Conservation (phyloP, 441 rosid genomes). For the Arabidopsis hybrid region DNA sequence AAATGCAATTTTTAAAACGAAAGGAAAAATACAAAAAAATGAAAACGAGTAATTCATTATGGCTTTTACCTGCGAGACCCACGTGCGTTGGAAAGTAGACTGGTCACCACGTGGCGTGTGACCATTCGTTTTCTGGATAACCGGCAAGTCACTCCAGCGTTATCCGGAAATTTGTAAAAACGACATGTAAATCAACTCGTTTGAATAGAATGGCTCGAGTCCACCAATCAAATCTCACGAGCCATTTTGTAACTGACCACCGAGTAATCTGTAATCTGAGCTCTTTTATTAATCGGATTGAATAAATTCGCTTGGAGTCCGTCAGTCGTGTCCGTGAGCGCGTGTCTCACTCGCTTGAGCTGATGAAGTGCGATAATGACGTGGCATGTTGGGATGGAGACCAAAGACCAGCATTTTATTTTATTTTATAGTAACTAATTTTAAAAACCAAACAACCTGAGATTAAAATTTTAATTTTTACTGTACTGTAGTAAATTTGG, state of each 20-base stretch:
- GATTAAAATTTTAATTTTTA: background rate
- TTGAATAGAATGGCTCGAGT: constrained; percentile 43
- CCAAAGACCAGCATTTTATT: background rate
- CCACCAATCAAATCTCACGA: constrained; percentile 42
- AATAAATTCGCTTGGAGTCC: constrained; percentile 40
- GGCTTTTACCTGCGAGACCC: constrained; percentile 45
- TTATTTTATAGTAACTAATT: too few species aligned
- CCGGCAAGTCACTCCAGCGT: constrained; percentile 34
- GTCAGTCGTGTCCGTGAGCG: constrained; percentile 18
- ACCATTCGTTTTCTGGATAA: constrained; percentile 31
- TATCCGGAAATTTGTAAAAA: constrained; percentile 9
- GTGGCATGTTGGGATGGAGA: constrained; percentile 32
- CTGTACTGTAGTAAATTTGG: background rate
- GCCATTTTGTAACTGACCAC: constrained; percentile 23
- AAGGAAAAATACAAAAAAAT: too few species aligned
- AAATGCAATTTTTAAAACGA: too few species aligned
- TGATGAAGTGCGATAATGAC: constrained; percentile 25
- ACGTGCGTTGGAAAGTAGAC: constrained; percentile 43
- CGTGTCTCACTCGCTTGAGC: constrained; percentile 2
- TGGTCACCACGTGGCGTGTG: constrained; percentile 40
- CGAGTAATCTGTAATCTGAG: background rate
- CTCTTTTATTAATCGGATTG: constrained; percentile 12
- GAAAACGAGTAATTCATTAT: constrained; percentile 34
- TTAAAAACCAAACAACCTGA: background rate
- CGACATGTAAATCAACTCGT: constrained; percentile 25